Base-by-base conservation (phyloP, 2,329 filamentous ascomycete species). In the Coniochaeta ligniaria region DNA sequence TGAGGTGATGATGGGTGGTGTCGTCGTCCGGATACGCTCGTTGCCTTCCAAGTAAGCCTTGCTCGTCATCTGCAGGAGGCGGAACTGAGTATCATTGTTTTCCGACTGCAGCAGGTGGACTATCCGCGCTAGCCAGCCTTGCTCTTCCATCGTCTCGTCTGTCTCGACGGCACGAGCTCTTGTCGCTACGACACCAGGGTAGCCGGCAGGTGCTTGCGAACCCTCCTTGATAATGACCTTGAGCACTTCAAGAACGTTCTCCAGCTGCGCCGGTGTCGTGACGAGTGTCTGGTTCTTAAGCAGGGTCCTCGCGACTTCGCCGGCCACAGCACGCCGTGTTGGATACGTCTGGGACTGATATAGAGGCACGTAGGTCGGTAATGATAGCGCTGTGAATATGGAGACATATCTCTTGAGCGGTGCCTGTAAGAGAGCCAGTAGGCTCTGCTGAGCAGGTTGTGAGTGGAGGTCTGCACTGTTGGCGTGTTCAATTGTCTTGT, bases 401-500 rank as follows among this genome's bases (percentile, higher is more conserved):
- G 94, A 98, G 60, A 89, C 83, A 72, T 99, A 99, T 64, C 91
- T 87, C 73, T 92, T 90, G 63, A 98, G 84, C 0, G 95, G 95
- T 8, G 92, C 92, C 67, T 95, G 88, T n/a, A 99, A 84, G 24
- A 99, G 86, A 59, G 89, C 90, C 62, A 98, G 83, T 50, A 99
- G 86, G 68, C 92, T 96, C 66, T 92, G 88, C 76, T 99, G 96
- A 11, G 92, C 90, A 6, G 88, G 85, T 61, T 88, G 84, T 4
- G 93, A 94, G 75, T 98, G 95, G 31, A 99, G 80, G 70, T 99
- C 95, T n/a, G 95, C 89, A 67, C 93, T 96, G 74, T 96, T 97
- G 61, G 90, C 87, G 74, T 96, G 91, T 72, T 97, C 92, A 58
- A 86, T 83, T 41, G 94, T 91, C 75, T 98, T 96, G 68, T 87